Evolutionary conservation across 1,284 basidiomycete species (phyloP), one percentile per base, ranked within the genome.

Genomic region (Cutaneotrichosporon sp.): DNA sequence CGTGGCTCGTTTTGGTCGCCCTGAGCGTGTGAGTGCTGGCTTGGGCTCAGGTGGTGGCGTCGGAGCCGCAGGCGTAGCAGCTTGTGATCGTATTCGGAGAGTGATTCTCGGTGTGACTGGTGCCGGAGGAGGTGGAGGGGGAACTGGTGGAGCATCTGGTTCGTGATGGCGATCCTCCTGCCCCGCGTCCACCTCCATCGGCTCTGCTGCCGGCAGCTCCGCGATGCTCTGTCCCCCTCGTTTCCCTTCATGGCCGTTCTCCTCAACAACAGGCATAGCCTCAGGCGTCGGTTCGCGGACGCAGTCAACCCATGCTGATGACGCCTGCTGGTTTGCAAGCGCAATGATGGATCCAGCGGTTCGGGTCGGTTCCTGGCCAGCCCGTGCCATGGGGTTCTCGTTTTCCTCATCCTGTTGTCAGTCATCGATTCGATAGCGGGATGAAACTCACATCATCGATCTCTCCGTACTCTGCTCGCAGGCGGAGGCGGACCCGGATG

Each of bases 391-490:
- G 4, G 77, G 76, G 55, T 77, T 79, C 26, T 64, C 62, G n/a
- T 69, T 69, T 9, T 67, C 47, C 21, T 73, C 71, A 32, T 76
- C 65, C 76, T 76, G 59, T 5, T 46, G 16, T 42, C 26, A 46
- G 34, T 52, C 59, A 68, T 34, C 67, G 22, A 50, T 1, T 30
- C 11, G n/a, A 2, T 36, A 0, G 18, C 21, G 2, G 4, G 10
- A 32, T 9, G 6, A 5, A 38, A 69, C 74, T 67, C 59, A 77
- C 76, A 14, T 70, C 80, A 34, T 75, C 76, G 40, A 76, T 71
- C 7, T 76, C 80, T 7, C 85, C 87, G 78, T 97, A 98, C 75
- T 96, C 88, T 58, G 87, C 87, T 71, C 90, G 87, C 38, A 98
- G 83, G 42, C 93, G 85, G 73, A 89, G 84, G 10, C 92, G 86